Percentiles rank a stretch among this genome's conserved stretches.
Conservation (phyloP, 306 rosid genomes). For the Benincasa hispida region DNA sequence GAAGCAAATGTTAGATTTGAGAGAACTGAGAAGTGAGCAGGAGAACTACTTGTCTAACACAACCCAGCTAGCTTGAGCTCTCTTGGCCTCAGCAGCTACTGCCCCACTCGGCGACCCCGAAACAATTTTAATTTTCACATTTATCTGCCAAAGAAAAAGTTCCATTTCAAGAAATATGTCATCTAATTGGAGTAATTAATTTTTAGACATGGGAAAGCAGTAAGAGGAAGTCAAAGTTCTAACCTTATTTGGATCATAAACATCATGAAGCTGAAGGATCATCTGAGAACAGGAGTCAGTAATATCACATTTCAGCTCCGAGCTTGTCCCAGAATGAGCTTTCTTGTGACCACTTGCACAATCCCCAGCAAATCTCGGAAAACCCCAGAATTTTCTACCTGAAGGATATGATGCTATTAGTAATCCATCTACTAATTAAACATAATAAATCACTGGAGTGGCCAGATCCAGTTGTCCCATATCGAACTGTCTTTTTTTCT, state of each 20-base stretch:
- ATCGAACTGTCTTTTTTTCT: background rate
- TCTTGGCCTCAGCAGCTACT: conserved; percentile 85
- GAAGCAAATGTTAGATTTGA: background rate
- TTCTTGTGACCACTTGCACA: conserved; percentile 72
- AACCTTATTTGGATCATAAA: conserved; percentile 92
- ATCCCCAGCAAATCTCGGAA: conserved; percentile 90
- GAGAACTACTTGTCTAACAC: conserved; percentile 83
- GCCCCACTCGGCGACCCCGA: conserved; percentile 92
- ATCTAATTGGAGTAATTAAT: conserved; percentile 1
- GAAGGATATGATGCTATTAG: conserved; percentile 1
- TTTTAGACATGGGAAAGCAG: conserved; percentile 9
- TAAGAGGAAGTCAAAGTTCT: background rate
- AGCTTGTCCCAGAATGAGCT: conserved; percentile 46
- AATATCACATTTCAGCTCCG: conserved; percentile 71
- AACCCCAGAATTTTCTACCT: conserved; percentile 89
- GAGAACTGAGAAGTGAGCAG: background rate
- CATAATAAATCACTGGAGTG: background rate
- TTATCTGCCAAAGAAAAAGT: conserved; percentile 42
- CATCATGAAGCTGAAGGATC: conserved; percentile 96
- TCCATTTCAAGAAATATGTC: background rate
- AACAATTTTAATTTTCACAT: conserved; percentile 81
- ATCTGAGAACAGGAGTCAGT: conserved; percentile 91
- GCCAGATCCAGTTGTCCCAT: background rate
- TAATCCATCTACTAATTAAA: background rate
- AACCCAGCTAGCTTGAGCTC: conserved; percentile 85